Evolutionary conservation across 352 stramenopile genomes (phyloP), one percentile per base, ranked within the genome.

Genomic region (Globisporangium spinosum): DNA sequence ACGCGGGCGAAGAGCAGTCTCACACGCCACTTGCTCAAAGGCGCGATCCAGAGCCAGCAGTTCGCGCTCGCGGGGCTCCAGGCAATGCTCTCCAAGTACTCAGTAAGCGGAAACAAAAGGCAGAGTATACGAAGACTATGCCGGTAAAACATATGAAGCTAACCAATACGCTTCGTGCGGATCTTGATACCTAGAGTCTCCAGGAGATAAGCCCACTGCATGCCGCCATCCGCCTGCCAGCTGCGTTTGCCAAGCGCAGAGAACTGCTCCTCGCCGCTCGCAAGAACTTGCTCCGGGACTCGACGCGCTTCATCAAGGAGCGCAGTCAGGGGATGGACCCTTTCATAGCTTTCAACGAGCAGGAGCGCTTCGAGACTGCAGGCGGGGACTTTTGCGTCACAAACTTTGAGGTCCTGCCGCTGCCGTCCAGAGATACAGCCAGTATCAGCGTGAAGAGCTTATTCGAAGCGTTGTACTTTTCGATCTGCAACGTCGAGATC

Each of bases 401-500:
- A 1, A 77, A 75, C 29, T 87, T 85, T 32, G 77, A 85, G 40
- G 58, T 85, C 22, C 62, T 78, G 13, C 74, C 75, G 38, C 64
- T 89, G 2, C 43, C 59, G 1, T 32, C 49, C 9, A 17, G 40
- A 3, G 35, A 15, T 15, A 4, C 47, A 8, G 58, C 70, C 9
- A 71, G 64, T 22, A 60, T 73, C 0, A 72, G 70, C 0, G 70
- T 87, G 38, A 67, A 72, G 29, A 69, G 72, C 9, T 67, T 82
- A 1, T 69, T 78, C 34, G 70, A 82, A 9, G 73, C 81, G 15
- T 62, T 83, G 10, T 70, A 68, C 38, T 75, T 76, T 10, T 76
- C 72, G 32, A 72, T 73, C 17, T 74, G 72, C 38, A 88, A 87
- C 55, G 61, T 82, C 8, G 81, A 89, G 70, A 86, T 89, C 72